phyloP scores from a whole-genome alignment of 2,329 filamentous ascomycete genomes.

The Ascomycota sp. region DNA sequence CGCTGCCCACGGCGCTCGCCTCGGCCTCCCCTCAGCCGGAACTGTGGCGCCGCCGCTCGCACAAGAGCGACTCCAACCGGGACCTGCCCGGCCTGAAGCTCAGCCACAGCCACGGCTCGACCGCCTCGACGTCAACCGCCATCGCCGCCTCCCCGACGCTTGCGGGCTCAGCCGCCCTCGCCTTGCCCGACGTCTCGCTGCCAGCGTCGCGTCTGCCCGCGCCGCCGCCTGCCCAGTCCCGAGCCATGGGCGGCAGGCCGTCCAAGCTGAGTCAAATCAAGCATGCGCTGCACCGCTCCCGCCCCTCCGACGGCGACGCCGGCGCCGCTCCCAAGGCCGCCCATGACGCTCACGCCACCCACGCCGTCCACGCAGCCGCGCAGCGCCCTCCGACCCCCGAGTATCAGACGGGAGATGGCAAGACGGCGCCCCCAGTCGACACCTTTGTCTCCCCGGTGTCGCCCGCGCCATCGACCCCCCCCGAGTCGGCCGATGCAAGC shows the following conservation, averaged over 20 bases:
- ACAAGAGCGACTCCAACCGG: constrained; percentile 23
- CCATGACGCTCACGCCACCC: background rate
- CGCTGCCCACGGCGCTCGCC: constrained; percentile 5
- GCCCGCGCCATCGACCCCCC: constrained; percentile 20
- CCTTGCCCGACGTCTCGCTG: constrained; percentile 5
- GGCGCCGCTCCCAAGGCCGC: background rate
- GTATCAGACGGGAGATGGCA: constrained; percentile 21
- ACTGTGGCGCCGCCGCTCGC: constrained; percentile 27
- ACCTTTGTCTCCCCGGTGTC: constrained; percentile 20
- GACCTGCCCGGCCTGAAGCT: constrained; percentile 27
- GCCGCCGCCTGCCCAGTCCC: constrained; percentile 2
- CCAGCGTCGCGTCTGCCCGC: no score
- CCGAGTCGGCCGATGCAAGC: constrained; percentile 4
- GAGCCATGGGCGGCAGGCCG: constrained; percentile 12
- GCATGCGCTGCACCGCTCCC: constrained; percentile 4
- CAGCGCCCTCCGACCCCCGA: constrained; percentile 26
- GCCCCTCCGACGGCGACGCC: constrained; percentile 1
- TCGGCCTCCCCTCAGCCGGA: constrained; percentile 11
- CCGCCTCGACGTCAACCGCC: constrained; percentile 9
- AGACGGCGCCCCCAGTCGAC: constrained; percentile 12
- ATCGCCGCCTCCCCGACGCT: background rate
- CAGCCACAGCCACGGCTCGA: constrained; percentile 26
- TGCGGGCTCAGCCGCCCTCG: no score
- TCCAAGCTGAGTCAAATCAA: constrained; percentile 13
- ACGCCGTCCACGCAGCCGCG: constrained; percentile 4